phyloP scores from a whole-genome alignment of 164 flowering plant genomes.

The Taxillus chinensis region DNA sequence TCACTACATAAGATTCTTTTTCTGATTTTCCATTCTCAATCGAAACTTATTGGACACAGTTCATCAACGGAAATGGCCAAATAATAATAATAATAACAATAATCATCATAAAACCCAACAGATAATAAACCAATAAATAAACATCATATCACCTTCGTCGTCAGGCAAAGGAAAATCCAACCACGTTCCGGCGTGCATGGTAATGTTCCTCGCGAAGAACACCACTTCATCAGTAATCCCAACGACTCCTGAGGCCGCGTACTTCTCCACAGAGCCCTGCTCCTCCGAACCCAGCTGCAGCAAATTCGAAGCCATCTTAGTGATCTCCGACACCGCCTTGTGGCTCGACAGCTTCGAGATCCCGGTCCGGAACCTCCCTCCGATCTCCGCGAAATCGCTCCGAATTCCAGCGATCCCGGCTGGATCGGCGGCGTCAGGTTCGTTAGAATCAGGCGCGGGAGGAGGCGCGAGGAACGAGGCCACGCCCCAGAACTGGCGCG shows the following conservation, averaged over 20 bases:
- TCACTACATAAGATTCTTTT: no score
- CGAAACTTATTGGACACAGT: no score
- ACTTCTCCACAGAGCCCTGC: constrained; percentile 8
- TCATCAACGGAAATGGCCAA: no score
- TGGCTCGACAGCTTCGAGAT: constrained; percentile 48
- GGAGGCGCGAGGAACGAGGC: constrained; percentile 72
- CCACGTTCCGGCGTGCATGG: constrained; percentile 73
- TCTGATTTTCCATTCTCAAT: no score
- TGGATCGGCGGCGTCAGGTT: constrained; percentile 6
- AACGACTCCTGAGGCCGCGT: constrained; percentile 18
- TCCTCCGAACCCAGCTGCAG: constrained; percentile 45
- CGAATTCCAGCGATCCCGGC: constrained; percentile 36
- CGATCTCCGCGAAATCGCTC: constrained; percentile 58
- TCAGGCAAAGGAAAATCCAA: constrained; percentile 61
- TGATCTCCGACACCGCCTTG: constrained; percentile 43
- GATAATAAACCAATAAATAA: no score
- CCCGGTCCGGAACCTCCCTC: constrained; percentile 50
- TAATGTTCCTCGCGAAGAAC: constrained; percentile 37
- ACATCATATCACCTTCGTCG: constrained; percentile 20
- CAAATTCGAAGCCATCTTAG: constrained; percentile 57
- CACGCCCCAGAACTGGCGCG: constrained; percentile 69
- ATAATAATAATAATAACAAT: no score
- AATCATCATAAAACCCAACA: no score
- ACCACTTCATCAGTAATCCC: constrained; percentile 55
- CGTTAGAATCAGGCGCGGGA: constrained; percentile 3